Conservation (phyloP, 2,329 filamentous ascomycete genomes). For the Calonectria hongkongensis region DNA sequence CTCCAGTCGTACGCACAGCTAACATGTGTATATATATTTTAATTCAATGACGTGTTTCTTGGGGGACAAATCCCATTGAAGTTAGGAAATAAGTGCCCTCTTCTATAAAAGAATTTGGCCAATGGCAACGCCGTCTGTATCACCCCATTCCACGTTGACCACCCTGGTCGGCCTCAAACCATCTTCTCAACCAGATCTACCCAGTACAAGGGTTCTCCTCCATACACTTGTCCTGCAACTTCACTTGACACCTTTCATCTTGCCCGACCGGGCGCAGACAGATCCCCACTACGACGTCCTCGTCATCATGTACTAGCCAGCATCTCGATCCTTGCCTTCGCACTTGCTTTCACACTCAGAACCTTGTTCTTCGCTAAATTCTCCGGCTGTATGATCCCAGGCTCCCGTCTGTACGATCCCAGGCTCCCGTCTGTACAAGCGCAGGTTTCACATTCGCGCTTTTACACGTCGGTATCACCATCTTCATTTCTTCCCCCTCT, state of each 20-base stretch:
- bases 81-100: too few relatives aligned
- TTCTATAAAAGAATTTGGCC: neutral
- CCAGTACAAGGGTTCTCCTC: neutral
- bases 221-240: neutral
- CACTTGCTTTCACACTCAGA: neutral
- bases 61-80: neutral
- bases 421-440: neutral
- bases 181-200: neutral
- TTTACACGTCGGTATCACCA: neutral
- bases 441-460: neutral
- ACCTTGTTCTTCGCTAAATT: neutral
- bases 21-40: too few relatives aligned
- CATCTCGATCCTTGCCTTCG: neutral
- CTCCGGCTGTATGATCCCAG: too few relatives aligned
- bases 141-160: neutral
- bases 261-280: neutral
- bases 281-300: neutral
- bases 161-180: neutral
- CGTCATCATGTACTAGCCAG: neutral
- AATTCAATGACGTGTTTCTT: neutral
- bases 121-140: slow-evolving; percentile 1
- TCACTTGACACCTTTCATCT: neutral
- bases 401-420: neutral
- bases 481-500: neutral
- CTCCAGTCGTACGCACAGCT: neutral